Base-by-base conservation (phyloP, 2,329 filamentous ascomycete species). In the Penicillium sp. region DNA sequence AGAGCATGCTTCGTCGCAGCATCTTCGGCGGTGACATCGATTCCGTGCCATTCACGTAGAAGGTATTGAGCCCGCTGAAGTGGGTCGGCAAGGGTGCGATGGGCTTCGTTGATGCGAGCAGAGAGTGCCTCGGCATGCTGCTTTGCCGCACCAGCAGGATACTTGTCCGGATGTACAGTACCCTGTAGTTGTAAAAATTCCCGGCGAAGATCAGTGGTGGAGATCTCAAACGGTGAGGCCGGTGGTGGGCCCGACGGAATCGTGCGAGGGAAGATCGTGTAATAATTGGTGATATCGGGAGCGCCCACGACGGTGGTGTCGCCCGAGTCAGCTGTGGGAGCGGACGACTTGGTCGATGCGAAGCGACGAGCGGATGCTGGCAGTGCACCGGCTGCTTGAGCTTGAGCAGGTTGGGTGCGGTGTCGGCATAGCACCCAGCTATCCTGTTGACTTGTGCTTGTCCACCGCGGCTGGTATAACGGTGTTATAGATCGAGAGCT, bases 41-140 rank as follows among this genome's bases (percentile, higher is more conserved):
- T 75, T 0, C 82, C 86, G 27, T 81, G 75, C 36, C 61, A 59
- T 34, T 82, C 68, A 3, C 68, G 65, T 0, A 96, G 75, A 4
- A 96, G 69, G 61, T 96, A 95, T 62, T 95, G 87, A n/a, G 90
- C 89, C 15, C 92, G 79, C 32, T 77, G 65, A 9, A 98, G 70
- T 11, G 92, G 89, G 51, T 82, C 78, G 33, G 77, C 70, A 0
- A 98, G 76, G 2, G 89, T 95, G 56, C 79, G 82, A 73, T 93
- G 96, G 0, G 92, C 92, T 50, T 88, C 82, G 71, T 96, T 96
- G 62, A 96, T 89, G 16, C 78, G 75, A 6, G 86, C 77, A 7
- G 84, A 92, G n/a, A 81, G 71, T 0, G 80, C 84, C 62, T 93
- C 85, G 13, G 88, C 87, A 32, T 75, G 69, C 27, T 68, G 66